Conservation (phyloP, 257 asterid genomes). For the Euphrasia confusa region DNA sequence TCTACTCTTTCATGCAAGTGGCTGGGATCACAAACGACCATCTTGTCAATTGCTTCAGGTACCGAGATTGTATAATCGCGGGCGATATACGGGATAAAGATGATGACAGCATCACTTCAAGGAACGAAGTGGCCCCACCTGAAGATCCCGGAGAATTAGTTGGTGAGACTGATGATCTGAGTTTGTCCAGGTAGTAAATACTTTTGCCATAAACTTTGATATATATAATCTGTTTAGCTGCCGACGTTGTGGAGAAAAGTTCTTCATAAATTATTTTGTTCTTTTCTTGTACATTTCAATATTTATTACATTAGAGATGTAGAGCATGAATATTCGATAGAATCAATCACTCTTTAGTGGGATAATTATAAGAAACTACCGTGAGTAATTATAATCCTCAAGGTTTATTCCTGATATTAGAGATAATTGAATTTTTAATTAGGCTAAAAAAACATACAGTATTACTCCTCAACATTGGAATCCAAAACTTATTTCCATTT, state of each 20-base stretch:
- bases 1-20: conserved; percentile 93
- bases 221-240: neutral
- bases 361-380: neutral
- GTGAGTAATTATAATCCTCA: no score
- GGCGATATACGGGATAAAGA: conserved; percentile 35
- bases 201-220: neutral
- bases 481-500: no score
- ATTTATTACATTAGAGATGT: conserved; percentile 21
- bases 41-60: conserved; percentile 78
- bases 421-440: no score
- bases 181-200: conserved; percentile 45
- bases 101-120: conserved; percentile 27
- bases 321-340: conserved; percentile 10
- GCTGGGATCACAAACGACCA: conserved; percentile 95
- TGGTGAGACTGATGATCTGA: conserved; percentile 52
- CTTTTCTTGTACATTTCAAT: conserved; percentile 31
- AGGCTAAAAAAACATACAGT: no score
- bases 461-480: no score
- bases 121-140: conserved; percentile 32
- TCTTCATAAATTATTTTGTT: conserved; percentile 21
- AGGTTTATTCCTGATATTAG: no score
- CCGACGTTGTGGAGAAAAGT: conserved; percentile 9
- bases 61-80: conserved; percentile 49
- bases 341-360: neutral
- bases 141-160: conserved; percentile 45